phyloP scores from a whole-genome alignment of 2,329 filamentous ascomycete species.

The Fusarium goolgardi region DNA sequence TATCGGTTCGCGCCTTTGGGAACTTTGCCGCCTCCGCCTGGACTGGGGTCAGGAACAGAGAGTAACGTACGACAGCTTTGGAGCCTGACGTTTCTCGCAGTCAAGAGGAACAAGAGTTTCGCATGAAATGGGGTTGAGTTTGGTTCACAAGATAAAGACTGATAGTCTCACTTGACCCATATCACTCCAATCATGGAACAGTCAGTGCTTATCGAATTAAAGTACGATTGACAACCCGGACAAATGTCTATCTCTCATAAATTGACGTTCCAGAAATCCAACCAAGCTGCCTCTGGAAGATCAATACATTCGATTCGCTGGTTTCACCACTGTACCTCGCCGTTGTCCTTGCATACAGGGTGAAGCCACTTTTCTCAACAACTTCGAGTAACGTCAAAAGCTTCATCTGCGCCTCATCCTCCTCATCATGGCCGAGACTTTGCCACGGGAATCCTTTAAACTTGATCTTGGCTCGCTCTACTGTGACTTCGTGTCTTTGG shows the following conservation, averaged over 20 bases:
- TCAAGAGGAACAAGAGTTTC: constrained; percentile 19
- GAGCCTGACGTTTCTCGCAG: constrained; percentile 38
- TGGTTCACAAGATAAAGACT: neutral
- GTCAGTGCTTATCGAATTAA: neutral
- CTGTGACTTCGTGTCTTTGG: neutral
- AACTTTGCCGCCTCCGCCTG: constrained; percentile 32
- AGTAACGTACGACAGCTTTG: constrained; percentile 39
- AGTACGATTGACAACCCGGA: accelerated
- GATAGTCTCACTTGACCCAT: too few relatives aligned
- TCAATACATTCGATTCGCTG: constrained; percentile 10
- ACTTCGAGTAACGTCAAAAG: constrained; percentile 12
- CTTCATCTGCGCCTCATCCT: constrained; percentile 15
- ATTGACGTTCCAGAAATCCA: neutral
- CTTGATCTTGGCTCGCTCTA: constrained; percentile 23
- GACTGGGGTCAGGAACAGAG: constrained; percentile 25
- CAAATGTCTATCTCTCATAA: neutral
- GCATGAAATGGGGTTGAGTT: neutral
- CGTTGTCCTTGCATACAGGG: neutral
- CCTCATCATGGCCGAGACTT: neutral
- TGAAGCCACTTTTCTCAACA: constrained; percentile 19
- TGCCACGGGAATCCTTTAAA: constrained; percentile 19
- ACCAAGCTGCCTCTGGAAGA: constrained; percentile 18
- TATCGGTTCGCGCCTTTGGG: constrained; percentile 43
- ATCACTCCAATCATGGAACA: too few relatives aligned
- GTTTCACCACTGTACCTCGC: constrained; percentile 9